Percentiles rank a stretch among this genome's conserved stretches.
phyloP scores from a whole-genome alignment of 345 rosid genomes.

The Rubroshorea leprosula region DNA sequence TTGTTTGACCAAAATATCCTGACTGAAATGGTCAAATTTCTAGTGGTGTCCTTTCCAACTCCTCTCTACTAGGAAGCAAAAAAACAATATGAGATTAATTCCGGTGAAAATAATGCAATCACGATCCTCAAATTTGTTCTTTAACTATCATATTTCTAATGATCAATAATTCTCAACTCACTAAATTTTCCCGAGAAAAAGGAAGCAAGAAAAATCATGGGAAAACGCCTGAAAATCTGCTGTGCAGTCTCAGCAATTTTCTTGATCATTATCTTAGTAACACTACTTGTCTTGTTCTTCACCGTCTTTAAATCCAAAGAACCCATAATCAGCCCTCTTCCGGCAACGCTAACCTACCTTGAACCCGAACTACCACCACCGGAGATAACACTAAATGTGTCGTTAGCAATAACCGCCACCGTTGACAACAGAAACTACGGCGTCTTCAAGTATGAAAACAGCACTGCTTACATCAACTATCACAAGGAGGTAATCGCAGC shows the following conservation, averaged over 20 bases:
- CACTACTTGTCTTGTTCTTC: constrained; percentile 15
- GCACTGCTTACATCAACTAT: constrained; percentile 24
- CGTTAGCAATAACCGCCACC: constrained; percentile 24
- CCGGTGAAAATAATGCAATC: no score
- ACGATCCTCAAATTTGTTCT: no score
- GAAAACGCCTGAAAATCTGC: constrained; percentile 22
- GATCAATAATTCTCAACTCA: no score
- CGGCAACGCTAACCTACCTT: constrained; percentile 15
- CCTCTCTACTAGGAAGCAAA: no score
- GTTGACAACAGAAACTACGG: constrained; percentile 37
- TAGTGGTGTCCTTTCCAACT: no score
- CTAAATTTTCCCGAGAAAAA: no score
- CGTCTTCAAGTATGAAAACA: constrained; percentile 23
- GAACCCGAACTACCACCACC: background rate
- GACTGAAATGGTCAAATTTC: no score
- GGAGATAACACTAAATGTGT: constrained; percentile 10
- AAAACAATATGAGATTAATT: no score
- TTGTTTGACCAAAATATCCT: no score
- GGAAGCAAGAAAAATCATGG: no score
- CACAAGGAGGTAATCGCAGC: constrained; percentile 15
- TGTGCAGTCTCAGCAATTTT: constrained; percentile 12
- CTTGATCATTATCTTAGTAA: constrained; percentile 1
- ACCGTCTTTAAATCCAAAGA: constrained; percentile 36
- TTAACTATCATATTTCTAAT: no score
- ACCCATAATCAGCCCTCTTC: constrained; percentile 24